Evolutionary conservation across 2,329 filamentous ascomycete species (phyloP), one percentile per base, ranked within the genome.

Genomic region (Penicillium hordei): DNA sequence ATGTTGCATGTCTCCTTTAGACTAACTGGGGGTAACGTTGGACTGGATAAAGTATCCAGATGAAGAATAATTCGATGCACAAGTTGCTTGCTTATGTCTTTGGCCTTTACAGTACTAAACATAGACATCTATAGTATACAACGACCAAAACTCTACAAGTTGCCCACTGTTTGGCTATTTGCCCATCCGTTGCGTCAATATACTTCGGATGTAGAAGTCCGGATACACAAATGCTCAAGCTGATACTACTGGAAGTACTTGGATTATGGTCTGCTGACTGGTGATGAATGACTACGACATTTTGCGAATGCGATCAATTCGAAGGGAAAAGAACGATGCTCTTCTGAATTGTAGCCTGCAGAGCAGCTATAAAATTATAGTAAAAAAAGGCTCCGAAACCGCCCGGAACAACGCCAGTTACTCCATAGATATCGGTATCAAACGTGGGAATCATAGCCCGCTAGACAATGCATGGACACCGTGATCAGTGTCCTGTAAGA

Each of bases 381-480:
- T n/a, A n/a, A 23, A 39, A 17, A 10, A 27, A 33, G 4, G 6
- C 17, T 12, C 31, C 19, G 17, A 27, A 21, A 15, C 21, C 29
- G 15, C 39, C 50, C 19, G 34, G 29, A 49, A 33, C 21, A 52
- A 52, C 52, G 52, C 52, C 52, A 42, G 7, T 25, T 40, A 48
- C 49, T 34, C 42, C 55, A 8, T n/a, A 21, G 36, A 33, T 25
- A 31, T 34, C 44, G 43, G 38, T 53, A 57, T 46, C 49, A 40
- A 52, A 40, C 21, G 29, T 48, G 39, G n/a, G 17, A 52, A 45
- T 48, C 46, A 39, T 51, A 48, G 17, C 38, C 29, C 50, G 50
- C 50, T 52, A 52, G 21, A 17, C 42, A 46, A 51, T 46, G 50
- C 48, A 52, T 17, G 43, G n/a, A 13, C 27, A 50, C 38, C 10